Evolutionary conservation across 1,284 basidiomycete genomes (phyloP).

Genomic region (Taiwanofungus camphoratus): DNA sequence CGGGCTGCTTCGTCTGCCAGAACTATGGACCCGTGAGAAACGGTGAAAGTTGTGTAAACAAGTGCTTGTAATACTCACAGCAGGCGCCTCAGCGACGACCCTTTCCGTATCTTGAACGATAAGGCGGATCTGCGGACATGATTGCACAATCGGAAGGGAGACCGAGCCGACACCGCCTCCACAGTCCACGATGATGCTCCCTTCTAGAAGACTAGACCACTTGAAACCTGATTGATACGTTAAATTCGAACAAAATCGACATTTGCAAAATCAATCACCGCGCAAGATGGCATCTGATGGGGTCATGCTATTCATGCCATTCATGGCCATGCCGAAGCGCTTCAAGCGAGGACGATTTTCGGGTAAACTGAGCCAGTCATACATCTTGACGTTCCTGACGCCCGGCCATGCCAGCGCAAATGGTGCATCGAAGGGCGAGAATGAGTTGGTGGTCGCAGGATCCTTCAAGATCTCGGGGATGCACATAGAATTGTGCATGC

Average conservation of each 20-base stretch:
- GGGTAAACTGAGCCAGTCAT: constrained; percentile 22
- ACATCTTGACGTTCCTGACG: constrained; percentile 19
- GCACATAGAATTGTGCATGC: constrained; percentile 21
- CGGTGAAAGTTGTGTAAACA: background rate
- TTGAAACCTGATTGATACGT: constrained; percentile 9
- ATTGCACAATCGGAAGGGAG: constrained; percentile 15
- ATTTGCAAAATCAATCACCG: constrained; percentile 7
- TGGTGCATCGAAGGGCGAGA: constrained; percentile 17
- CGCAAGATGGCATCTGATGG: constrained; percentile 18
- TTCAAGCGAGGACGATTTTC: constrained; percentile 17
- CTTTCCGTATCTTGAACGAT: constrained; percentile 28
- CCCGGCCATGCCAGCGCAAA: constrained; percentile 22
- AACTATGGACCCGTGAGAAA: constrained; percentile 9
- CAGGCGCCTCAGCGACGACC: constrained; percentile 12
- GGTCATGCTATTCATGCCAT: constrained; percentile 20
- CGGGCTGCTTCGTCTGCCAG: constrained; percentile 18
- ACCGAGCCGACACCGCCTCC: constrained; percentile 21
- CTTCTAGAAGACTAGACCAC: constrained; percentile 12
- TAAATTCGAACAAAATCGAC: no score
- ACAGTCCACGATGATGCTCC: constrained; percentile 20
- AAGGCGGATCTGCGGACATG: constrained; percentile 18
- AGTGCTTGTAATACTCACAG: constrained; percentile 5
- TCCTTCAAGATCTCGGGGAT: constrained; percentile 23
- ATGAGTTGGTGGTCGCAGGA: constrained; percentile 16
- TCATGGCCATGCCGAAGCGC: constrained; percentile 24